These are phyloP conservation scores for Seiridium unicorne DNA, from an alignment of 2,329 filamentous ascomycete species.

Conservation along the genomic window DNA sequence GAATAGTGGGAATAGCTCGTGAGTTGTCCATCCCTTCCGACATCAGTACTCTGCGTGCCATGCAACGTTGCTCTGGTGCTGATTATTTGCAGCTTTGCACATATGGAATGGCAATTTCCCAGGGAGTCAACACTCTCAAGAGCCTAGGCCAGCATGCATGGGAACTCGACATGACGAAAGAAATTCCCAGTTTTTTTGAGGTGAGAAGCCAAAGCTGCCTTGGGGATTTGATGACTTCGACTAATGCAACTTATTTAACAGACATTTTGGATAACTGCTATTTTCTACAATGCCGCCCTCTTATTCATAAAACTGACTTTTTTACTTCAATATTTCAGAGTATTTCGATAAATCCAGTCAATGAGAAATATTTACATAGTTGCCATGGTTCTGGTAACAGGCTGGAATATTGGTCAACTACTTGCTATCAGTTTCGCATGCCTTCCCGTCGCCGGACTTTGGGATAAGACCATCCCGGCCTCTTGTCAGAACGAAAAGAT, in stretches of 20 bases:
- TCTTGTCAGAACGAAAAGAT: conserved; percentile 8
- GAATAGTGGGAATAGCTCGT: background rate
- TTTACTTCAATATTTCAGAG: conserved; percentile 34
- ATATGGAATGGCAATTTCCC: background rate
- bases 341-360: conserved; percentile 25
- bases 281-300: conserved; percentile 30
- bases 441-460: conserved; percentile 24
- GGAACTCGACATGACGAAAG: background rate
- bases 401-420: conserved; percentile 24
- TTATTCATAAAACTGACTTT: conserved; percentile 32
- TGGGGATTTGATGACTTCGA: too few species aligned
- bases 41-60: too few species aligned
- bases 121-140: background rate
- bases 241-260: background rate
- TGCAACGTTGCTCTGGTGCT: too few species aligned
- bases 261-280: conserved; percentile 19
- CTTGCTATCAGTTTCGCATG: conserved; percentile 23
- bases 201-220: background rate
- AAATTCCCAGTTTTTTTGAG: background rate
- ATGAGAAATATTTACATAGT: conserved; percentile 18
- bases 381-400: conserved; percentile 23
- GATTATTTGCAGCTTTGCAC: background rate
- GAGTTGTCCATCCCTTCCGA: background rate
- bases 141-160: background rate
- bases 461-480: conserved; percentile 17